Evolutionary conservation across 1,284 basidiomycete species (phyloP).

Genomic region (Puccinia brachypodii): DNA sequence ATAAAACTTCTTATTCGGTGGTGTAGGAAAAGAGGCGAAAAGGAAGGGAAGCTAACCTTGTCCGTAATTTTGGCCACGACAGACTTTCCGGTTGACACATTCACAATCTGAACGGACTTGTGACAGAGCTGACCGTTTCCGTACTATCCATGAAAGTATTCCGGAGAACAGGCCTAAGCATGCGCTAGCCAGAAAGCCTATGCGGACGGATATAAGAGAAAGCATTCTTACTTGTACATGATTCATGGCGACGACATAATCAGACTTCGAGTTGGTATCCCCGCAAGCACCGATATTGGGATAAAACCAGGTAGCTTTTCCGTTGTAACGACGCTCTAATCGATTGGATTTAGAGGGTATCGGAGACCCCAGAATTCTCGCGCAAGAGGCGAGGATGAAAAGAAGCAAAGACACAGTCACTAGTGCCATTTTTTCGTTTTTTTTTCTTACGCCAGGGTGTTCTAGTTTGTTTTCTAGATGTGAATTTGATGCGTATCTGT

Average conservation of each 20-base stretch:
- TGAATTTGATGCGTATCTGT: background rate
- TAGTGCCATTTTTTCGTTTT: background rate
- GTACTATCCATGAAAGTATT: background rate
- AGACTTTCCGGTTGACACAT: constrained; percentile 16
- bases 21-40: background rate
- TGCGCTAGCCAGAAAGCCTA: background rate
- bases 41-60: background rate
- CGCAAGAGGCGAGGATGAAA: background rate
- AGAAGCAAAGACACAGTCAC: background rate
- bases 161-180: background rate
- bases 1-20: background rate
- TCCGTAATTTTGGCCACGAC: constrained; percentile 26
- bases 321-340: constrained; percentile 15
- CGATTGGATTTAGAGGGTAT: background rate
- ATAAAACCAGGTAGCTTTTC: constrained; percentile 34
- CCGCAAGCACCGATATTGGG: constrained; percentile 41
- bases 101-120: constrained; percentile 26
- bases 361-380: background rate
- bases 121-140: constrained; percentile 16
- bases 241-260: constrained; percentile 44
- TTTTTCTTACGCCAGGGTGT: background rate
- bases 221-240: constrained; percentile 10
- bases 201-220: background rate
- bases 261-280: constrained; percentile 17
- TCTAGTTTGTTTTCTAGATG: background rate